phyloP scores from a whole-genome alignment of 257 asterid genomes.

The Nicotiana tabacum region DNA sequence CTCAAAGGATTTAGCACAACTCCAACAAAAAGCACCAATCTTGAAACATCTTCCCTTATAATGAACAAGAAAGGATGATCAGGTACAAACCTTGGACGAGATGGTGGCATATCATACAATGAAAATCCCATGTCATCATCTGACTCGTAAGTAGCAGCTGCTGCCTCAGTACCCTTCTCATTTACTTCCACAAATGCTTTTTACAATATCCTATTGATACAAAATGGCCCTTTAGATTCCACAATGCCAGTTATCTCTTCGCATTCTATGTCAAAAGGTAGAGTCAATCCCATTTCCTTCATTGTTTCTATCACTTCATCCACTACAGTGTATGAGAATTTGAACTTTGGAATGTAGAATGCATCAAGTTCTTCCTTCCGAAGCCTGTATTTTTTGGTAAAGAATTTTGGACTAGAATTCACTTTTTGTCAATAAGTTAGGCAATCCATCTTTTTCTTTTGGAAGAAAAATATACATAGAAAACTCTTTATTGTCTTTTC shows the following conservation, averaged over 20 bases:
- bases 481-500: not conserved
- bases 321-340: conserved; percentile 1
- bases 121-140: not conserved
- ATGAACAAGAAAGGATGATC: conserved; percentile 21
- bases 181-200: conserved; percentile 16
- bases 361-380: not conserved
- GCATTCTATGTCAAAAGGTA: not conserved
- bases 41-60: conserved; percentile 14
- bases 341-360: conserved; percentile 20
- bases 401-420: not conserved
- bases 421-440: conserved; percentile 6
- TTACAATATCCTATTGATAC: conserved; percentile 23
- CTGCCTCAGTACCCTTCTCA: conserved; percentile 16
- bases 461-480: conserved; percentile 16
- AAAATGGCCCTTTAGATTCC: not conserved
- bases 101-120: not conserved
- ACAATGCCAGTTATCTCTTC: not conserved
- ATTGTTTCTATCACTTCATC: not conserved
- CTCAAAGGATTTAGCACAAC: conserved; percentile 10
- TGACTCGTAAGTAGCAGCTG: not conserved
- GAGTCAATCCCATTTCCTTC: not conserved
- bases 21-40: conserved; percentile 12
- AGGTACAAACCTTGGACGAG: not conserved
- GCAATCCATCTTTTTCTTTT: conserved; percentile 8
- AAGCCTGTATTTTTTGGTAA: not conserved